Evolutionary conservation across 139 green algal genomes (phyloP), one percentile per base, ranked within the genome.

Genomic region (Picochlorum sp.): DNA sequence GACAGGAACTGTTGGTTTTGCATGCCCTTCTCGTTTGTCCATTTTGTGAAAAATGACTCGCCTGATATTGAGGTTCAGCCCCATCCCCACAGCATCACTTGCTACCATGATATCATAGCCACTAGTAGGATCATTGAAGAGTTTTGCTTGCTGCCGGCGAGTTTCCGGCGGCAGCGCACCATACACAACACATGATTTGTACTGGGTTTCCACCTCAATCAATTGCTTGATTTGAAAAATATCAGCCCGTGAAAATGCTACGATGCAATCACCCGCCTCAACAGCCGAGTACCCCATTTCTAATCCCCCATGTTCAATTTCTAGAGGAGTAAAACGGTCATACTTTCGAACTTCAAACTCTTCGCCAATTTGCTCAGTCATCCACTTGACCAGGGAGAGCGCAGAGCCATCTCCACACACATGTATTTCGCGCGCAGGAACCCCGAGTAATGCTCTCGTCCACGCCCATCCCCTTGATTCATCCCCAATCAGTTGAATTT

Each of bases 51-150:
- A 97, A 45, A 97, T 79, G 45, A 97, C 74, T 24, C 92, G 78
- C 3, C 81, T 62, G 31, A 98, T 96, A 80, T 94, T 96, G 47
- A 98, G 84, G 77, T 98, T 98, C 31, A 98, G 75, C 4, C 93
- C 93, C 90, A 98, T 97, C 7, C 93, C 93, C 18, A 99, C 84
- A 4, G 93, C 93, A 67, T 99, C 93, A 8, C 73, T 88, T 14
- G 93, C 93, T 26, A 97, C 85, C 60, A 99, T 71, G 47, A 99
- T 83, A 13, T 79, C 45, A 63, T 86, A 90, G 2, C 71, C 81
- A 47, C 49, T 85, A 56, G 79, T 67, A 16, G 74, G 66, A 55
- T 95, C 81, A 57, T 97, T 97, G 77, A 97, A 97, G 55, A 96
- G 73, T 16, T 75, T 68, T 8, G 89, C 89, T 77, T 96, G 90